Conservation (phyloP, 2,329 filamentous ascomycete genomes). For the Aureobasidium pullulans region DNA sequence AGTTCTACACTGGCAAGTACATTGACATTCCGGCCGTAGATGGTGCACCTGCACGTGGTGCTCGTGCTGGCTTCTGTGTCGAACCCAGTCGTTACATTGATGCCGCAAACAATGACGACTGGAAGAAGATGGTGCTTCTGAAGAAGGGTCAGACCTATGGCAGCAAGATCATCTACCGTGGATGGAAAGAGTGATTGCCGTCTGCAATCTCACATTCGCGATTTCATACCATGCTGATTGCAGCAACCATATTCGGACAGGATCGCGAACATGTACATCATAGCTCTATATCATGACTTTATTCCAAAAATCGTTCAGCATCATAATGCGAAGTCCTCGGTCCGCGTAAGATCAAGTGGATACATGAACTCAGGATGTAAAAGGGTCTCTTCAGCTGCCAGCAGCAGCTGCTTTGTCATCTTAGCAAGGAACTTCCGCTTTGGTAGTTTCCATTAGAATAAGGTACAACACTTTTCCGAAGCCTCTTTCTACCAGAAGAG, state of each 20-base stretch:
- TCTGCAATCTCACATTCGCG: not conserved
- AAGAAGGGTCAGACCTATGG: slow-evolving; percentile 83
- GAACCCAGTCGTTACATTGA: slow-evolving; percentile 91
- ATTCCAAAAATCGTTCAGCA: not conserved
- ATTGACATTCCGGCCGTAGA: slow-evolving; percentile 62
- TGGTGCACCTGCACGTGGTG: slow-evolving; percentile 53
- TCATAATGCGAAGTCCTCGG: not conserved
- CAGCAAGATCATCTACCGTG: slow-evolving; percentile 71
- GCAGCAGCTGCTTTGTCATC: not conserved
- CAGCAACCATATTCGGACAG: not conserved
- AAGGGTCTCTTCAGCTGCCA: not conserved
- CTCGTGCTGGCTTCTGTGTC: slow-evolving; percentile 77
- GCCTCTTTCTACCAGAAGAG: not conserved
- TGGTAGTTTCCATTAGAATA: not conserved
- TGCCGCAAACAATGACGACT: slow-evolving; percentile 72
- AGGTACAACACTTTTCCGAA: not conserved
- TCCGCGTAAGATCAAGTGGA: not conserved
- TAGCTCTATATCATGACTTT: not conserved
- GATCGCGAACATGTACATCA: not conserved
- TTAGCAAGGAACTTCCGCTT: not conserved
- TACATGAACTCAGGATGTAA: not conserved
- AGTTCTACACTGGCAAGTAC: slow-evolving; percentile 88
- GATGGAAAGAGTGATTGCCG: slow-evolving; percentile 56
- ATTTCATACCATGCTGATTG: not conserved
- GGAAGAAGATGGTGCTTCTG: slow-evolving; percentile 69